phyloP scores from a whole-genome alignment of 164 flowering plant species.

The Pachysandra terminalis region DNA sequence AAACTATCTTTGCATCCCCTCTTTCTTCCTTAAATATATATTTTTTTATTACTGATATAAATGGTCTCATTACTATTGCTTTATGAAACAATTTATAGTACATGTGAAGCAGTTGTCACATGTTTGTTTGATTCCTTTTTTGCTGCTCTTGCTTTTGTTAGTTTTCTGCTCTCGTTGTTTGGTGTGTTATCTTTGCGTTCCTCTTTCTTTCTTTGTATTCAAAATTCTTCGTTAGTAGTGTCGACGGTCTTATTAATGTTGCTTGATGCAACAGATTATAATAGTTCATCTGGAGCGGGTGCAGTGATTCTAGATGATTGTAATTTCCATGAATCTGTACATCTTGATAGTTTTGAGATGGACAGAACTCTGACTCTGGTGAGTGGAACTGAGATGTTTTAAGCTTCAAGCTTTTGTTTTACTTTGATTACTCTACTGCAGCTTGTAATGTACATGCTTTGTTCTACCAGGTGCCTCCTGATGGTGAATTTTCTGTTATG shows the following conservation, averaged over 20 bases:
- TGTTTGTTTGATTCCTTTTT: too few relatives aligned
- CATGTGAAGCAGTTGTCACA: too few relatives aligned
- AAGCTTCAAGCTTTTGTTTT: constrained; percentile 1
- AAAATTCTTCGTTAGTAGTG: background rate
- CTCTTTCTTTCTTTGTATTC: too few relatives aligned
- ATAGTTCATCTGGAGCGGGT: constrained; percentile 79
- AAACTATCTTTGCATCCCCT: too few relatives aligned
- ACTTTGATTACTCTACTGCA: background rate
- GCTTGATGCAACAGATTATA: constrained; percentile 48
- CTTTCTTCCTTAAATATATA: too few relatives aligned
- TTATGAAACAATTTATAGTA: too few relatives aligned
- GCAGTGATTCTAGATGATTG: constrained; percentile 89
- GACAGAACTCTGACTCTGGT: constrained; percentile 86
- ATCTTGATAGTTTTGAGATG: constrained; percentile 87
- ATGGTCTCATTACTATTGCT: too few relatives aligned
- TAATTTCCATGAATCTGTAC: constrained; percentile 97
- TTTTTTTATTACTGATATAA: too few relatives aligned
- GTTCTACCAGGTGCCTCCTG: constrained; percentile 75
- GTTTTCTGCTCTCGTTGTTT: too few relatives aligned
- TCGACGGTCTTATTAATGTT: background rate
- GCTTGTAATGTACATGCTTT: constrained; percentile 1
- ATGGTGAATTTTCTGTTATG: constrained; percentile 98
- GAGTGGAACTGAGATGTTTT: constrained; percentile 25
- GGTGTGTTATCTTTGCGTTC: too few relatives aligned
- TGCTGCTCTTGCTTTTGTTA: too few relatives aligned